Percentiles rank a stretch among this genome's conserved stretches.
These are phyloP conservation scores for Cercospora sp. DNA, from an alignment of 2,329 filamentous ascomycete species.

Conservation along the genomic window DNA sequence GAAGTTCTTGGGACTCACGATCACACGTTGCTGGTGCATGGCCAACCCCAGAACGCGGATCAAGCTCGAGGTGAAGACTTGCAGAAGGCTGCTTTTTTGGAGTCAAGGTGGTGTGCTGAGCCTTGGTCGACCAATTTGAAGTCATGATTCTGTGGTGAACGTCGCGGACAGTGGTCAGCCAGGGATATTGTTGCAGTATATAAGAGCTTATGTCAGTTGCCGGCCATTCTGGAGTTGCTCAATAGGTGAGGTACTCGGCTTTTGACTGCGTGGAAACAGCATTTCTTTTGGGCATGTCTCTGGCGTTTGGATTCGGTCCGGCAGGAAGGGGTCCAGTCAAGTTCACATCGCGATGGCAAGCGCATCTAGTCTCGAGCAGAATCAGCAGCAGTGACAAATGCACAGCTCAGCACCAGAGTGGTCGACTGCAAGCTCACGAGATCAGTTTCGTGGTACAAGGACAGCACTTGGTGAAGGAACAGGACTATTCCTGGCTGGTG, in stretches of 20 bases:
- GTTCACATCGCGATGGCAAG: background rate
- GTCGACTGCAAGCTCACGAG: background rate
- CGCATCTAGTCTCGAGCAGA: background rate
- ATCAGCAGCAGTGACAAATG: background rate
- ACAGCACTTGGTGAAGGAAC: background rate
- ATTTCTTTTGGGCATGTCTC: background rate
- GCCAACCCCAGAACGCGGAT: background rate
- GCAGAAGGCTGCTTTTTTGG: background rate
- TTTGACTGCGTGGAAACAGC: background rate
- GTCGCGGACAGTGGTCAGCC: background rate
- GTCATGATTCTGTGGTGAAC: background rate
- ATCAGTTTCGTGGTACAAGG: background rate
- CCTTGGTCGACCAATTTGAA: background rate
- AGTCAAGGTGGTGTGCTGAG: background rate
- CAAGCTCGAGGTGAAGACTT: slow-evolving; percentile 9
- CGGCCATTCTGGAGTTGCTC: background rate
- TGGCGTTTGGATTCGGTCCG: background rate
- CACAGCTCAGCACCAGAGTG: background rate
- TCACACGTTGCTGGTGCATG: background rate
- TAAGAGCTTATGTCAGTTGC: background rate
- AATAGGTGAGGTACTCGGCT: background rate
- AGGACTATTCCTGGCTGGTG: background rate
- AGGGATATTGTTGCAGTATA: background rate
- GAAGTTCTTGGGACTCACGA: slow-evolving; percentile 9
- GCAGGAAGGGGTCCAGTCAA: background rate